A percentile compares a stretch with the other conserved stretches of the same genome.
Conservation (phyloP, 495 filamentous ascomycete genomes). For the Xylaria longipes region DNA sequence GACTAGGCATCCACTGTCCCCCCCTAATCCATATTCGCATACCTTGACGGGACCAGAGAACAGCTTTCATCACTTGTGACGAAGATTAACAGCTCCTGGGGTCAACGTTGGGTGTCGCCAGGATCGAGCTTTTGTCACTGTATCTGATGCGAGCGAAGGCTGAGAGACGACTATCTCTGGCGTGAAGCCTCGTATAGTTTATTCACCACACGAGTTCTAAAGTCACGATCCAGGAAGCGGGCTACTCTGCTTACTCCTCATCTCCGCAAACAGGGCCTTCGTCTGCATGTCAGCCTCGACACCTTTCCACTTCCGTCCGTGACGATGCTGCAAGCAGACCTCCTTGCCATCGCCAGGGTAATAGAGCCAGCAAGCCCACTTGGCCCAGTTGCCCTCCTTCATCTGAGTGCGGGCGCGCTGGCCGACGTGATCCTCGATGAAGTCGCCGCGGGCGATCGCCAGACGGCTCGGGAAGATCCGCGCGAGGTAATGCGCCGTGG, state of each 20-base stretch:
- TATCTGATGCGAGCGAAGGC: not conserved
- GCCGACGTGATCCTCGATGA: constrained; percentile 56
- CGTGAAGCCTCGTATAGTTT: too few relatives aligned
- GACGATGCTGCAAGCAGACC: constrained; percentile 50
- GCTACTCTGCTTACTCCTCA: constrained; percentile 8
- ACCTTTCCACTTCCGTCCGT: constrained; percentile 52
- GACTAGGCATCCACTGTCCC: too few relatives aligned
- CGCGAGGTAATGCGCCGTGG: constrained; percentile 50
- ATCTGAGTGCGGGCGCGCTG: constrained; percentile 55
- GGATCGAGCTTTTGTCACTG: too few relatives aligned
- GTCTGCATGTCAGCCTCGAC: constrained; percentile 37
- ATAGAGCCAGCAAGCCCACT: constrained; percentile 58
- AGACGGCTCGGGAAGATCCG: constrained; percentile 50
- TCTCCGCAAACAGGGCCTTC: constrained; percentile 30
- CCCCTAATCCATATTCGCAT: too few relatives aligned
- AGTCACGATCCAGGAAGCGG: constrained; percentile 1
- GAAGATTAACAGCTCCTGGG: too few relatives aligned
- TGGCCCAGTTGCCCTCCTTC: constrained; percentile 52
- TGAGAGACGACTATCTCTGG: not conserved
- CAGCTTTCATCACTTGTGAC: too few relatives aligned
- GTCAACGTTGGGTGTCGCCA: too few relatives aligned
- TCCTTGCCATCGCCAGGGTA: constrained; percentile 49
- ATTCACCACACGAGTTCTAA: not conserved
- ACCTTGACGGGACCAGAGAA: too few relatives aligned
- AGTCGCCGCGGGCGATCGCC: constrained; percentile 49